These are phyloP conservation scores for Pulveroboletus ravenelii DNA, from an alignment of 768 basidiomycete species.

Conservation along the genomic window DNA sequence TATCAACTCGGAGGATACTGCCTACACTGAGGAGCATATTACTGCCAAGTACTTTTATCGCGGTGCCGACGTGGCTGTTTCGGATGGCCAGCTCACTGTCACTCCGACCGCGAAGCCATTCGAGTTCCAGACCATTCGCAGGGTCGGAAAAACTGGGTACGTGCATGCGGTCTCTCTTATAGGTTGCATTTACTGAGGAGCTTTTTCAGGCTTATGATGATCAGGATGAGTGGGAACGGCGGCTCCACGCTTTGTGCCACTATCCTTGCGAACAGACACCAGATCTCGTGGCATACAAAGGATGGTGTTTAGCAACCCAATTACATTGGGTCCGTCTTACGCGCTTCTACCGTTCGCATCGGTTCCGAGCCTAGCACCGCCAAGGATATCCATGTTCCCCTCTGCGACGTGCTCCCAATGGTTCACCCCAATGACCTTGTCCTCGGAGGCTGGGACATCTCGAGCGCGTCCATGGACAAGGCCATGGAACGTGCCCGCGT, in stretches of 20 bases:
- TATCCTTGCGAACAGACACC: conserved; percentile 92
- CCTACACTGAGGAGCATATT: too few relatives aligned
- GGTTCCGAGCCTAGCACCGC: conserved; percentile 75
- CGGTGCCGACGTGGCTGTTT: too few relatives aligned
- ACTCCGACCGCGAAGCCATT: too few relatives aligned
- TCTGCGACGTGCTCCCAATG: conserved; percentile 93
- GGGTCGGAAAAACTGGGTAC: too few relatives aligned
- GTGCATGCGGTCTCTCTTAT: conserved; percentile 28
- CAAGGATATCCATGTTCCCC: conserved; percentile 88
- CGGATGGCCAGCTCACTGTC: too few relatives aligned
- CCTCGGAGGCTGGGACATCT: conserved; percentile 98
- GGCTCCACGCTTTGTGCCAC: conserved; percentile 92
- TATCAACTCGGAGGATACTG: too few relatives aligned
- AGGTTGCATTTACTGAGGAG: not conserved
- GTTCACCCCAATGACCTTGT: conserved; percentile 98
- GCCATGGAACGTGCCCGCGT: conserved; percentile 94
- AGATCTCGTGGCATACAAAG: conserved; percentile 94
- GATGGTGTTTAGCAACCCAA: conserved; percentile 66
- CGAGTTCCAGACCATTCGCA: too few relatives aligned
- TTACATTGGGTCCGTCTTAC: conserved; percentile 95
- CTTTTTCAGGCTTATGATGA: conserved; percentile 71
- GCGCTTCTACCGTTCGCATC: conserved; percentile 91
- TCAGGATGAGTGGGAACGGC: conserved; percentile 97
- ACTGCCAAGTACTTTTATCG: too few relatives aligned
- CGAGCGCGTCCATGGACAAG: conserved; percentile 74